Percentiles rank a stretch among this genome's conserved stretches.
These are phyloP conservation scores for Postia placenta DNA, from an alignment of 768 basidiomycete genomes.

Conservation along the genomic window DNA sequence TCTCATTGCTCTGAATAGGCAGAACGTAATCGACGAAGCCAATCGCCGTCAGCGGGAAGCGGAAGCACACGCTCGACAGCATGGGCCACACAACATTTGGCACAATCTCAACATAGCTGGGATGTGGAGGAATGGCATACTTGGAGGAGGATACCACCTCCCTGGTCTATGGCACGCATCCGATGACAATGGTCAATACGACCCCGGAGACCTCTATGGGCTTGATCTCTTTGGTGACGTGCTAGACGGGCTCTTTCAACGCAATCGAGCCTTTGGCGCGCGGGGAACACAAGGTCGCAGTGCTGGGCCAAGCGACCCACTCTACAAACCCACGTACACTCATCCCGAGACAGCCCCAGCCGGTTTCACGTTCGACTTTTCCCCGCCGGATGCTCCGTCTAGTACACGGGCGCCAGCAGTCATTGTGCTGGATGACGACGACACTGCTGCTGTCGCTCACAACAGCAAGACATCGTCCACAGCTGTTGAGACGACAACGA, in stretches of 20 bases:
- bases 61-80: conserved; percentile 2
- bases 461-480: conserved; percentile 21
- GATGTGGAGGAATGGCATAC: too few relatives aligned
- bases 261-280: neutral
- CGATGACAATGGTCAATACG: neutral
- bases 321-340: conserved; percentile 33
- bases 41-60: conserved; percentile 7
- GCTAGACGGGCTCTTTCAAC: neutral
- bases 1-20: conserved; percentile 38
- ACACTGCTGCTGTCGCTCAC: conserved; percentile 19
- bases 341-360: conserved; percentile 49
- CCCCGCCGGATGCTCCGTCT: conserved; percentile 24
- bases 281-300: too few relatives aligned
- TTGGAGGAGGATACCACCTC: neutral
- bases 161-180: neutral
- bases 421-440: conserved; percentile 46
- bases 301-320: conserved; percentile 2
- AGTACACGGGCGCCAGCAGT: conserved; percentile 29
- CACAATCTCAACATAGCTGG: neutral
- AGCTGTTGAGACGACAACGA: conserved; percentile 29
- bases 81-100: neutral
- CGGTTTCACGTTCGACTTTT: conserved; percentile 71
- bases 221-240: neutral
- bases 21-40: conserved; percentile 14
- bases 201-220: neutral